Evolutionary conservation across 2,329 filamentous ascomycete species (phyloP).

Genomic region (Microthyrium microscopicum): DNA sequence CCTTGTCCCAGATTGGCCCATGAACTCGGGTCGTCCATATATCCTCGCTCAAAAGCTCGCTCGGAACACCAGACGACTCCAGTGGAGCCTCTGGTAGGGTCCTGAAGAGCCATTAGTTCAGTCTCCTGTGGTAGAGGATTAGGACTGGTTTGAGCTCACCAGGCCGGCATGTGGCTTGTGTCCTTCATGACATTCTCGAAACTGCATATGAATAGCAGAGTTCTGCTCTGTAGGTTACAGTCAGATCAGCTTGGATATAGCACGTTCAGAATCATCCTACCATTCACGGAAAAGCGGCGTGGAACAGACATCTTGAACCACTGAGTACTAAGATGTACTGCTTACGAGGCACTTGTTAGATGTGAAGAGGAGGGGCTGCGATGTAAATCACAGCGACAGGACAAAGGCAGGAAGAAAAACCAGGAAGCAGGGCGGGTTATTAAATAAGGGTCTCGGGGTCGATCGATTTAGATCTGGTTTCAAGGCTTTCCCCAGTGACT

Average conservation of each 20-base stretch:
- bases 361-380: no score
- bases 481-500: no score
- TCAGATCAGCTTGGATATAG: neutral
- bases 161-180: constrained; percentile 80
- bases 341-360: no score
- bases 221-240: constrained; percentile 53
- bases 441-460: no score
- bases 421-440: no score
- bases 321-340: no score
- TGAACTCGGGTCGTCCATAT: constrained; percentile 57
- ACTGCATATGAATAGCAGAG: constrained; percentile 76
- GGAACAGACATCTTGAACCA: no score
- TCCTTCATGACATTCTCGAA: constrained; percentile 77
- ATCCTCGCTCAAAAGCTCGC: constrained; percentile 78
- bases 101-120: constrained; percentile 31
- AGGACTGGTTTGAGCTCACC: neutral
- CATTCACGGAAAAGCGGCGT: neutral
- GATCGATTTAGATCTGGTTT: no score
- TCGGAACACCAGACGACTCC: constrained; percentile 90
- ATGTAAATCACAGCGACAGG: no score
- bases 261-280: neutral
- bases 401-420: no score
- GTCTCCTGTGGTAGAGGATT: neutral
- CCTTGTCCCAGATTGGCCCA: constrained; percentile 95
- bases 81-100: constrained; percentile 73